Base-by-base conservation (phyloP, 2,329 filamentous ascomycete species). In the Hypoxylon sp. region DNA sequence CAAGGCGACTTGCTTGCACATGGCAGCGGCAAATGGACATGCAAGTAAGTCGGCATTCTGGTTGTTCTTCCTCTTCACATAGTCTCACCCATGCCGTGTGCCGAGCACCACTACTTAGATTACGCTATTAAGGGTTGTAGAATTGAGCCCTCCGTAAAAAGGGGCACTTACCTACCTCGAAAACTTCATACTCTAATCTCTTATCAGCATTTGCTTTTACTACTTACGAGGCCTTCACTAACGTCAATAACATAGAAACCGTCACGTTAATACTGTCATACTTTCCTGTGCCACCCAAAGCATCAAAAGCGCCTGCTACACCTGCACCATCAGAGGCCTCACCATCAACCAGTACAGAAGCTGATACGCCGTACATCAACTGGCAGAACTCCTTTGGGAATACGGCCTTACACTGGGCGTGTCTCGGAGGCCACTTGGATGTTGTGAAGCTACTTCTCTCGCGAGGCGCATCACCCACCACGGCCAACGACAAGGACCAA, bases 331-430 rank as follows among this genome's bases (percentile, higher is more conserved):
- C 51, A 56, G 83, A 51, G 79, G 81, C 77, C 78, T 48, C 77
- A 8, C 18, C 52, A 70, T 18, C 70, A 77, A 61, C 76, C 26
- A 65, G 76, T 81, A 65, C 81, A 69, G 16, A 69, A 77, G 62
- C 76, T 36, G 65, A 69, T 20, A 44, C 50, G 16, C 76, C 83
- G 0, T 88, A 90, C 70, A 78, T 93, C 22, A 91, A 93, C 72
- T 82, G 85, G 2, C 83, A 86, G 65, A 99, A 99, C 75, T 83
- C 88, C 66, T 90, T 91, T 46, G 94, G 93, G 45, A 98, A 97
- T 81, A 97, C 95, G 0, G 87, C 93, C 0, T 83, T 99, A 61
- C 96, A 99, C 80, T 98, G 94, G 94, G 95, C 95, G 0, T 92
- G 93, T 0, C 82, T 97, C 58, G 96, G 96, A 57, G 94, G 94